Evolutionary conservation across 345 rosid species (phyloP).

Genomic region (Heritiera littoralis): DNA sequence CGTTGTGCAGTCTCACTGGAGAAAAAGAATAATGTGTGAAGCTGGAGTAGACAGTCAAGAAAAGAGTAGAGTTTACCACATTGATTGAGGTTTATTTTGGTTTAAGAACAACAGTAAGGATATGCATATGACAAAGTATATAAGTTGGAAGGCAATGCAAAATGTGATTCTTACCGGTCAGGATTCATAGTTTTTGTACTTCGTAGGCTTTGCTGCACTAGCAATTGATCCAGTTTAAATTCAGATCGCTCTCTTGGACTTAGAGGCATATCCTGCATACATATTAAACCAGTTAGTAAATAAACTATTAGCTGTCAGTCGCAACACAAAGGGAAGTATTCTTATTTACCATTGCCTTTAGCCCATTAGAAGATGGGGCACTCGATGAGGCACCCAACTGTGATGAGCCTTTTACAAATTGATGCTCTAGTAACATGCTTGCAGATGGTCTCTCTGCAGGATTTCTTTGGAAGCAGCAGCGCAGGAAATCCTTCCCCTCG

Average conservation of each 20-base stretch:
- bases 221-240: constrained; percentile 44
- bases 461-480: constrained; percentile 74
- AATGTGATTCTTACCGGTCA: constrained; percentile 48
- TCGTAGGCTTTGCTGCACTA: constrained; percentile 27
- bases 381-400: constrained; percentile 42
- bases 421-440: constrained; percentile 69
- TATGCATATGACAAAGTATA: background rate
- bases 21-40: constrained; percentile 37
- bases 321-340: constrained; percentile 3
- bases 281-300: background rate
- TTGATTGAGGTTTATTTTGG: constrained; percentile 9
- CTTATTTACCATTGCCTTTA: constrained; percentile 51
- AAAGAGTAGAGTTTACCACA: constrained; percentile 17
- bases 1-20: constrained; percentile 53
- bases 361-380: constrained; percentile 38
- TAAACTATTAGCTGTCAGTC: constrained; percentile 4
- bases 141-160: background rate
- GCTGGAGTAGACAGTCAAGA: constrained; percentile 34
- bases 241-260: constrained; percentile 44
- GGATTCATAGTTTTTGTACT: constrained; percentile 32
- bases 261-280: constrained; percentile 50
- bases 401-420: constrained; percentile 52
- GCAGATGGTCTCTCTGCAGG: constrained; percentile 92
- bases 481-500: constrained; percentile 87
- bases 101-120: background rate